These are phyloP conservation scores for Neostapfia colusana DNA, from an alignment of 176 grass and related monocot genomes.

Conservation along the genomic window DNA sequence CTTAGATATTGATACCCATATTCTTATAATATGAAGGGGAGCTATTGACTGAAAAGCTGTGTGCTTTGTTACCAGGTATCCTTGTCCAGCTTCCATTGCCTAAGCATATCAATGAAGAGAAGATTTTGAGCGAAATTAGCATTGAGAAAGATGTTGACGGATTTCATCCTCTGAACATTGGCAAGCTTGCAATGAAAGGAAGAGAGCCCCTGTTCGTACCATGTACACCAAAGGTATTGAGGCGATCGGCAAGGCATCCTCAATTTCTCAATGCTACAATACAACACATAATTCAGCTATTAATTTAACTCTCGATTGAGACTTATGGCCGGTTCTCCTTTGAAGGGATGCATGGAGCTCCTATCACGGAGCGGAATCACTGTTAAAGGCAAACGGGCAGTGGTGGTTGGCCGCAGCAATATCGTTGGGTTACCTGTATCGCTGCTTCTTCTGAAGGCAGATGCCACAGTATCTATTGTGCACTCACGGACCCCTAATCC, in stretches of 20 bases:
- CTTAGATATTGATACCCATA: neutral
- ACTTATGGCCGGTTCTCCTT: neutral
- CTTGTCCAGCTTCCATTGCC: slow-evolving; percentile 94
- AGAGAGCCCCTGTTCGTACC: slow-evolving; percentile 82
- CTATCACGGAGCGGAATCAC: slow-evolving; percentile 66
- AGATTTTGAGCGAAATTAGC: slow-evolving; percentile 68
- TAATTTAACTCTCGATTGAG: neutral
- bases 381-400: slow-evolving; percentile 73
- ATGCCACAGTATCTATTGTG: slow-evolving; percentile 79
- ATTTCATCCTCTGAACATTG: slow-evolving; percentile 97
- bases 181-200: slow-evolving; percentile 97
- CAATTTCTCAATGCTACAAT: neutral
- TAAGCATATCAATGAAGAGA: slow-evolving; percentile 95
- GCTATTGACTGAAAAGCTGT: slow-evolving; percentile 10
- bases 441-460: slow-evolving; percentile 89
- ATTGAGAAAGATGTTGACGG: slow-evolving; percentile 97
- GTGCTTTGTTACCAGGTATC: slow-evolving; percentile 55
- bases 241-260: neutral
- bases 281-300: neutral
- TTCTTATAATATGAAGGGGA: slow-evolving; percentile 1
- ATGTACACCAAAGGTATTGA: slow-evolving; percentile 84
- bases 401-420: slow-evolving; percentile 93
- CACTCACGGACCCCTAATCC: slow-evolving; percentile 73
- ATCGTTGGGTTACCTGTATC: slow-evolving; percentile 85
- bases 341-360: slow-evolving; percentile 93